Evolutionary conservation across 2,329 filamentous ascomycete species (phyloP).

Genomic region (Neurospora sp.): DNA sequence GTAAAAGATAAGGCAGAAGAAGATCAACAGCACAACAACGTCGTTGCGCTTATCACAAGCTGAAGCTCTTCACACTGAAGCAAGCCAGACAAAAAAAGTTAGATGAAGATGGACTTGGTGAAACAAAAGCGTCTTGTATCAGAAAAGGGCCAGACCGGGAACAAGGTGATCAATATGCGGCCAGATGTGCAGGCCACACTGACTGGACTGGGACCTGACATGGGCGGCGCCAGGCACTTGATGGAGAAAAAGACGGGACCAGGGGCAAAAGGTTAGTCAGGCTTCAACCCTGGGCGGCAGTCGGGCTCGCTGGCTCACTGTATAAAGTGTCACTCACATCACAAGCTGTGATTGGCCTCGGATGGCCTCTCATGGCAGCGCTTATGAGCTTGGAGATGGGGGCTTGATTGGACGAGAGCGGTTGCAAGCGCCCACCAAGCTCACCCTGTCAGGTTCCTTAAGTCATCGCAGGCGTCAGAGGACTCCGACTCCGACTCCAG

Average conservation of each 20-base stretch:
- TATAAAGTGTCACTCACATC: neutral
- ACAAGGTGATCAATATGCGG: constrained; percentile 20
- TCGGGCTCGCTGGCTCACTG: neutral
- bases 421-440: neutral
- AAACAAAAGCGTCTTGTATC: neutral
- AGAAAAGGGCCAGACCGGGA: constrained; percentile 8
- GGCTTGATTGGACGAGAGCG: neutral
- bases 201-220: constrained; percentile 7
- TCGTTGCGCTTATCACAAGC: neutral
- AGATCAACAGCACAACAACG: neutral
- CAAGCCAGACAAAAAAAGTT: neutral
- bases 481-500: neutral
- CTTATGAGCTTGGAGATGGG: neutral
- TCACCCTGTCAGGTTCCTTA: neutral
- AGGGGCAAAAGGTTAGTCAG: neutral
- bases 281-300: neutral
- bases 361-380: neutral
- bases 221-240: constrained; percentile 1
- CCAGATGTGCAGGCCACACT: constrained; percentile 19
- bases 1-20: constrained; percentile 6
- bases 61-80: neutral
- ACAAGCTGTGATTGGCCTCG: neutral
- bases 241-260: neutral
- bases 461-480: neutral
- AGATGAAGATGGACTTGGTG: neutral